A percentile compares a stretch with the other conserved stretches of the same genome.
Evolutionary conservation across 1,284 basidiomycete genomes (phyloP).

Genomic region (Malassezia vespertilionis): DNA sequence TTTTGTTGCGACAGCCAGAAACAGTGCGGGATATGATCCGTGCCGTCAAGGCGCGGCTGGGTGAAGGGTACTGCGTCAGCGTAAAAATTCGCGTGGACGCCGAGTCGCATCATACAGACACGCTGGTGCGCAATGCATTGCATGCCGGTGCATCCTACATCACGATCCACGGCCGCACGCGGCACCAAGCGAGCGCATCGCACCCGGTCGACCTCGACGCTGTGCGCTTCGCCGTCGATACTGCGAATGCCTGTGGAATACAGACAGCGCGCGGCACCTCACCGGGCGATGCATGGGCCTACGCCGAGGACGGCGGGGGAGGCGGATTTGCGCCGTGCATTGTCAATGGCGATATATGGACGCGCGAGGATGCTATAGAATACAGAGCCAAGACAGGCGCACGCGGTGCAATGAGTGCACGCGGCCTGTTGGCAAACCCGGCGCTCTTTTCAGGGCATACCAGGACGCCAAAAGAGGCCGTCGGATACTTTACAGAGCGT

Average conservation of each 20-base stretch:
- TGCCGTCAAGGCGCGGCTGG: slow-evolving; percentile 52
- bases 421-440: slow-evolving; percentile 56
- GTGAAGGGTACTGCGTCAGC: slow-evolving; percentile 53
- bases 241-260: slow-evolving; percentile 41
- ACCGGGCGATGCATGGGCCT: slow-evolving; percentile 20
- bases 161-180: slow-evolving; percentile 55
- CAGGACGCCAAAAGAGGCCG: slow-evolving; percentile 51
- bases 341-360: slow-evolving; percentile 56
- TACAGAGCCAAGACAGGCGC: slow-evolving; percentile 52
- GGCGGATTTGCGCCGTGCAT: slow-evolving; percentile 53
- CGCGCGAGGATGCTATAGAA: slow-evolving; percentile 49
- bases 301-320: slow-evolving; percentile 28
- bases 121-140: slow-evolving; percentile 52
- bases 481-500: slow-evolving; percentile 51
- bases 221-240: slow-evolving; percentile 54
- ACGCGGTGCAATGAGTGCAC: slow-evolving; percentile 55
- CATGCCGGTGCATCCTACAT: slow-evolving; percentile 52
- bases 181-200: slow-evolving; percentile 52
- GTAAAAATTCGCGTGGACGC: slow-evolving; percentile 57
- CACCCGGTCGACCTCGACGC: slow-evolving; percentile 52
- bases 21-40: slow-evolving; percentile 54
- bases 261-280: slow-evolving; percentile 24
- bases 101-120: slow-evolving; percentile 52
- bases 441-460: slow-evolving; percentile 54
- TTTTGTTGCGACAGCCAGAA: slow-evolving; percentile 55